Conservation (phyloP, 73 alveolate genomes). For the Tetrahymena malaccensis region DNA sequence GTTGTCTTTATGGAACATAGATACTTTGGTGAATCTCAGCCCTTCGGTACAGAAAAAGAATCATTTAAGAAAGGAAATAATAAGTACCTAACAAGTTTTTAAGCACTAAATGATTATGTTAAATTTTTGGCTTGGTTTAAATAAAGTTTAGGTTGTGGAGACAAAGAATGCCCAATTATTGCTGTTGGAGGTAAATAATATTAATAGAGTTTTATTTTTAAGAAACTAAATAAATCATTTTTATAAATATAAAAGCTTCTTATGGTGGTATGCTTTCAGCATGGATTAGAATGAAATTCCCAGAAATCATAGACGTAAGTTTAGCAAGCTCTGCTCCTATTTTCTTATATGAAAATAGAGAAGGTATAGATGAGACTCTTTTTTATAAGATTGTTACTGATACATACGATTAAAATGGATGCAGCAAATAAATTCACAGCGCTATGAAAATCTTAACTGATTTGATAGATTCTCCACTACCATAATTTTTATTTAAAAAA, state of each 20-base stretch:
- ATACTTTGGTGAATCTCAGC: conserved; percentile 62
- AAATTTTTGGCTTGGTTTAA: background rate
- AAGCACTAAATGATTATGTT: conserved; percentile 57
- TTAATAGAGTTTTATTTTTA: background rate
- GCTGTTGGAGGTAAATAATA: conserved; percentile 49
- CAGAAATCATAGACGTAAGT: conserved; percentile 4
- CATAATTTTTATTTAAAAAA: background rate
- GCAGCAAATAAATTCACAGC: background rate
- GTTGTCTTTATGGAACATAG: conserved; percentile 64
- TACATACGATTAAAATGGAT: background rate
- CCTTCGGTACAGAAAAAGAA: conserved; percentile 43
- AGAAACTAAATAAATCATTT: background rate
- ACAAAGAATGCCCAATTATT: conserved; percentile 21
- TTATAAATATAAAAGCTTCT: background rate
- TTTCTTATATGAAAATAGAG: background rate
- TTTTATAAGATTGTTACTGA: conserved; percentile 25
- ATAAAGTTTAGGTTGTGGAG: background rate
- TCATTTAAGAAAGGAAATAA: conserved; percentile 31
- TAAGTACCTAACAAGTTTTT: conserved; percentile 36
- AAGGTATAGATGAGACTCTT: background rate
- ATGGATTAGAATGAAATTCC: conserved; percentile 54
- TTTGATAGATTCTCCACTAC: background rate
- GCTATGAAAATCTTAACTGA: background rate
- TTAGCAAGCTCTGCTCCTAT: conserved; percentile 19
- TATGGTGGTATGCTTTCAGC: conserved; percentile 53